phyloP scores from a whole-genome alignment of 495 filamentous ascomycete species.

The Penicillium atrosanguineum region DNA sequence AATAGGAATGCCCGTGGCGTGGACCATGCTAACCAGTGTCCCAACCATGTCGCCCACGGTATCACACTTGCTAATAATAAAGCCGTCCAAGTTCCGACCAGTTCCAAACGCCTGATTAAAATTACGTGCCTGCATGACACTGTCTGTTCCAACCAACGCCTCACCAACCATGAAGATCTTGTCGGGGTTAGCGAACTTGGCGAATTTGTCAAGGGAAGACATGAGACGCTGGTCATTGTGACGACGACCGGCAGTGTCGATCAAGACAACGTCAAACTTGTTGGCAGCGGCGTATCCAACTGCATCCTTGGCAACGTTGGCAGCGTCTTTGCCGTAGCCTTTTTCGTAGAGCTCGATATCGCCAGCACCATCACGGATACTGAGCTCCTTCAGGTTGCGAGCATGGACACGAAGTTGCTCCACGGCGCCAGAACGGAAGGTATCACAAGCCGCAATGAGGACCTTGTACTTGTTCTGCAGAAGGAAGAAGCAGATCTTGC shows the following conservation, averaged over 20 bases:
- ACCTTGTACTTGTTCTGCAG: constrained; percentile 95
- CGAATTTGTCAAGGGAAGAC: constrained; percentile 94
- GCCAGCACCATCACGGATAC: constrained; percentile 71
- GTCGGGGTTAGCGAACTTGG: constrained; percentile 89
- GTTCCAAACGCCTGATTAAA: constrained; percentile 91
- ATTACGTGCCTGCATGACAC: constrained; percentile 89
- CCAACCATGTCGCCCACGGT: constrained; percentile 99
- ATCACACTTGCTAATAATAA: constrained; percentile 98
- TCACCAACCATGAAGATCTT: constrained; percentile 99
- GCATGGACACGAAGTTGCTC: constrained; percentile 96
- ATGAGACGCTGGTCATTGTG: constrained; percentile 96
- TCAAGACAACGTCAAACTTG: constrained; percentile 88
- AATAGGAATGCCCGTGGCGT: constrained; percentile 93
- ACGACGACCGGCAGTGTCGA: constrained; percentile 91
- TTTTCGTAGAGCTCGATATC: constrained; percentile 89
- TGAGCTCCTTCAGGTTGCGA: constrained; percentile 83
- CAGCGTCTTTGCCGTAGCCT: constrained; percentile 96
- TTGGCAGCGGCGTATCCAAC: constrained; percentile 72
- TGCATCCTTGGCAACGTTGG: constrained; percentile 90
- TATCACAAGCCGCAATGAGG: constrained; percentile 94
- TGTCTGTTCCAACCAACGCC: constrained; percentile 91
- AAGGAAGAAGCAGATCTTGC: constrained; percentile 96
- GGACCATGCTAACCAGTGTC: constrained; percentile 93
- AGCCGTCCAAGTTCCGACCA: constrained; percentile 79
- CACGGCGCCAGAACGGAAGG: constrained; percentile 94